Evolutionary conservation across 345 rosid species (phyloP), one percentile per base, ranked within the genome.

Genomic region (Triadica sebifera): DNA sequence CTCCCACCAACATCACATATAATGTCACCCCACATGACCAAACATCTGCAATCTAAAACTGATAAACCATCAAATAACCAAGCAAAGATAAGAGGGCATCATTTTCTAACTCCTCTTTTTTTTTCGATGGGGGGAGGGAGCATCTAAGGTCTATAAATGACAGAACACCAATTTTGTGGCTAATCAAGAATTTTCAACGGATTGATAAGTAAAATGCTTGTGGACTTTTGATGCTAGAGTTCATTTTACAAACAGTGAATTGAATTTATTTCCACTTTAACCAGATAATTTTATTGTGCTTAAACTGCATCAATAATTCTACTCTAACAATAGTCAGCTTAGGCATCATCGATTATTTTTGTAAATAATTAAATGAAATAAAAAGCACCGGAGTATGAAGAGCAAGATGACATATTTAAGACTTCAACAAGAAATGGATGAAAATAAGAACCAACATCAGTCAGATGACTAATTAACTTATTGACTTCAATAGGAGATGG

Each of bases 21-120:
- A 90, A 68, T 6, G 95, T 90, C 74, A 90, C 95, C 39, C 92
- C 95, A 77, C 92, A 87, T 4, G 95, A 90, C 95, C 95, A 90
- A 66, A 90, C 92, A 86, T 90, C 95, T 69, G 92, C 84, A 78
- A 80, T 82, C 95, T 86, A 74, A 69, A 78, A 74, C 52, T 38
- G 65, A 62, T 17, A 78, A 65, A 73, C 25, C 20, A 63, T 57
- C 74, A 80, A 37, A 63, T 57, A 24, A 62, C 50, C 58, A 51
- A 53, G 52, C 56, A 72, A 70, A 69, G 29, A 20, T 39, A 68
- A 50, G 41, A 74, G 9, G 58, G 34, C 34, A 20, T 51, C 58
- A 7, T 56, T 60, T 61, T 51, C 19, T 1, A 2, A 29, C 17
- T 43, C 3, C 4, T 41, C 45, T 43, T 6, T 43, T 43, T 43